phyloP scores from a whole-genome alignment of 2,329 filamentous ascomycete genomes.

The Tolypocladium amazonense region DNA sequence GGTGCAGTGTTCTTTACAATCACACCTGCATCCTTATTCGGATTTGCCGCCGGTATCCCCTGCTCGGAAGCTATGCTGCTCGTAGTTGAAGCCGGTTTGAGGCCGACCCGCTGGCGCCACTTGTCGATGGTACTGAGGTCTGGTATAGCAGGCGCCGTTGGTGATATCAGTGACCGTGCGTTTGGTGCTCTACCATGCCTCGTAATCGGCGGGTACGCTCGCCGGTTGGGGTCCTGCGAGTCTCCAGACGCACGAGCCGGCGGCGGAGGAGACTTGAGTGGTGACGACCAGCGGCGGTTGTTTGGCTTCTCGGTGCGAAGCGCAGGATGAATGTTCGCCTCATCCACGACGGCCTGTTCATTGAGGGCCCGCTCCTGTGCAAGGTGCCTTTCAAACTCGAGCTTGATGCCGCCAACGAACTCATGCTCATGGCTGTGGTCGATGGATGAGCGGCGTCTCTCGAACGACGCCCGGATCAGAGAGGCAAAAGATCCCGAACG shows the following conservation, averaged over 20 bases:
- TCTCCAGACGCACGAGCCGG: slow-evolving; percentile 5
- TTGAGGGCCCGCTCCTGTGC: slow-evolving; percentile 18
- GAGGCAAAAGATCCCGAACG: slow-evolving; percentile 27
- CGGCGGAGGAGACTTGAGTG: slow-evolving; percentile 14
- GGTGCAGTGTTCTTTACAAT: not conserved
- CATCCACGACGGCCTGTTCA: slow-evolving; percentile 12
- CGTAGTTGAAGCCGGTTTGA: slow-evolving; percentile 7
- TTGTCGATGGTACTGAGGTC: slow-evolving; percentile 21
- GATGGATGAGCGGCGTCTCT: slow-evolving; percentile 20
- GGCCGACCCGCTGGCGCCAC: slow-evolving; percentile 17
- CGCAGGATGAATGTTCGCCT: slow-evolving; percentile 22
- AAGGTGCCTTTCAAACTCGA: slow-evolving; percentile 26
- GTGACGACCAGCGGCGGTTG: slow-evolving; percentile 15
- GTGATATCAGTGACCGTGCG: slow-evolving; percentile 15
- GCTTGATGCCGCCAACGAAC: slow-evolving; percentile 31
- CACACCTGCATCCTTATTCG: not conserved
- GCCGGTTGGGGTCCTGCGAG: slow-evolving; percentile 13
- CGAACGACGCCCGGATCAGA: slow-evolving; percentile 22
- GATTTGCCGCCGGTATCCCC: slow-evolving; percentile 1
- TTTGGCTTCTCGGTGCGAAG: slow-evolving; percentile 16
- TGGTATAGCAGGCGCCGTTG: slow-evolving; percentile 16
- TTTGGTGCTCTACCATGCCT: slow-evolving; percentile 17
- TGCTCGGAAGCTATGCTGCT: not conserved
- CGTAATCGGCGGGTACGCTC: slow-evolving; percentile 26
- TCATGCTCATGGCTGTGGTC: slow-evolving; percentile 19